phyloP scores from a whole-genome alignment of 352 stramenopile species.

The Globisporangium polare region DNA sequence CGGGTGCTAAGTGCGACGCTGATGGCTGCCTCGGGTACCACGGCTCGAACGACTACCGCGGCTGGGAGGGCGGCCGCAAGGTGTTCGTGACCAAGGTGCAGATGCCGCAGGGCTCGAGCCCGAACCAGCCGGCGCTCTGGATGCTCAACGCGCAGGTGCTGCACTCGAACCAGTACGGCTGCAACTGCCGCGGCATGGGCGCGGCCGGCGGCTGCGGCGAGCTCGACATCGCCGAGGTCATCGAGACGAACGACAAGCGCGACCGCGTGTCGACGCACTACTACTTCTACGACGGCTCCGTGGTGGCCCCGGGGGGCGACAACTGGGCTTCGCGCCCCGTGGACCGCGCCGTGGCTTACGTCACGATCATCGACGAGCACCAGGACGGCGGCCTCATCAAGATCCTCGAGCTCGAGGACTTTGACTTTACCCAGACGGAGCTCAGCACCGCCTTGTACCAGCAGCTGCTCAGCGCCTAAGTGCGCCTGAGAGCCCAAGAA shows the following conservation, averaged over 20 bases:
- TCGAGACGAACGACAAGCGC: conserved; percentile 45
- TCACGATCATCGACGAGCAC: conserved; percentile 32
- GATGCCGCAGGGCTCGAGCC: conserved; percentile 19
- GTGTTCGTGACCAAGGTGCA: conserved; percentile 29
- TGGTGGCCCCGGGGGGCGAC: conserved; percentile 22
- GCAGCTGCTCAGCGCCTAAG: conserved; percentile 9
- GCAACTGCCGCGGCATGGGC: conserved; percentile 64
- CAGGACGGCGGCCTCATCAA: conserved; percentile 23
- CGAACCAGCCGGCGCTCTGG: conserved; percentile 66
- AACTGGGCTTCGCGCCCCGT: conserved; percentile 30
- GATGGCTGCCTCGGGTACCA: conserved; percentile 16
- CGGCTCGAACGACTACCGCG: conserved; percentile 16
- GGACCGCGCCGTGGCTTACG: conserved; percentile 22
- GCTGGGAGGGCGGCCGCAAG: conserved; percentile 20
- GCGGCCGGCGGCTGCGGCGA: conserved; percentile 59
- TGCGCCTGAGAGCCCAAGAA: not conserved
- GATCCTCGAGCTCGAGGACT: conserved; percentile 27
- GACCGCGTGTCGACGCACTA: conserved; percentile 22
- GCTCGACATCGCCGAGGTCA: conserved; percentile 68
- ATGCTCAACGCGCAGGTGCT: conserved; percentile 73
- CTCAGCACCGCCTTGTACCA: not conserved
- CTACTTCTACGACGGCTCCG: conserved; percentile 22
- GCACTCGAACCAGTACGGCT: conserved; percentile 62
- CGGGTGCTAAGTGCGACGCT: conserved; percentile 6
- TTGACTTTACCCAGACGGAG: conserved; percentile 23